Conservation (phyloP, 2,329 filamentous ascomycete species). For the Botrytis cinerea region DNA sequence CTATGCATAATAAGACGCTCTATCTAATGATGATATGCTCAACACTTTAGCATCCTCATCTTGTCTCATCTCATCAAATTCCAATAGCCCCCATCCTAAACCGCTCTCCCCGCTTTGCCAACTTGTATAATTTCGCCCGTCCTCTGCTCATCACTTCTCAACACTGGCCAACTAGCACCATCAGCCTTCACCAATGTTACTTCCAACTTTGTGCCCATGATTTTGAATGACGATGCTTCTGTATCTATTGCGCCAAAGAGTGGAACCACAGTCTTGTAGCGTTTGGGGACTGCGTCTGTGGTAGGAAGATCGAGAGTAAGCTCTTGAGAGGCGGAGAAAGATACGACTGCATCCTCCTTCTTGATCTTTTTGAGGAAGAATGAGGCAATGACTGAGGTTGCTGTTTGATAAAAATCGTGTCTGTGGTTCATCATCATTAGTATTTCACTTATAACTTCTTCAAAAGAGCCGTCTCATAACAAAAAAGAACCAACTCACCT, state of each 20-base stretch:
- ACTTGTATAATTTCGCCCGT: constrained; percentile 86
- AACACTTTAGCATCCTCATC: neutral
- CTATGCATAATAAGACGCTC: constrained; percentile 8
- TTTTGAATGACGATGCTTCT: constrained; percentile 61
- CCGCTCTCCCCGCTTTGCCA: constrained; percentile 65
- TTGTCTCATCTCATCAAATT: neutral
- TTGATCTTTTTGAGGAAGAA: constrained; percentile 98
- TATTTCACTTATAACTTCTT: neutral
- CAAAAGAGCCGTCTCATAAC: neutral
- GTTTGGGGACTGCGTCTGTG: constrained; percentile 71
- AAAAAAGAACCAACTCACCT: constrained; percentile 53
- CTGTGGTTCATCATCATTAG: constrained; percentile 45
- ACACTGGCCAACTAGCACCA: constrained; percentile 65
- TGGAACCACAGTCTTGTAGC: constrained; percentile 72
- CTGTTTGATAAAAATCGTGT: constrained; percentile 94
- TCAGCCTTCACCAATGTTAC: constrained; percentile 65
- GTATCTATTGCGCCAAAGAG: constrained; percentile 77
- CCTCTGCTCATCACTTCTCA: constrained; percentile 64
- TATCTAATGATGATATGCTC: neutral
- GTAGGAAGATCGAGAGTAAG: constrained; percentile 84
- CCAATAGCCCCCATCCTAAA: neutral
- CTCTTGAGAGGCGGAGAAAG: constrained; percentile 60
- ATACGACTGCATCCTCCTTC: constrained; percentile 73
- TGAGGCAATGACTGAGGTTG: constrained; percentile 79
- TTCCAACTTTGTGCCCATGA: constrained; percentile 73